These are phyloP conservation scores for Aspergillus cavernicola DNA, from an alignment of 495 filamentous ascomycete genomes.

Conservation along the genomic window DNA sequence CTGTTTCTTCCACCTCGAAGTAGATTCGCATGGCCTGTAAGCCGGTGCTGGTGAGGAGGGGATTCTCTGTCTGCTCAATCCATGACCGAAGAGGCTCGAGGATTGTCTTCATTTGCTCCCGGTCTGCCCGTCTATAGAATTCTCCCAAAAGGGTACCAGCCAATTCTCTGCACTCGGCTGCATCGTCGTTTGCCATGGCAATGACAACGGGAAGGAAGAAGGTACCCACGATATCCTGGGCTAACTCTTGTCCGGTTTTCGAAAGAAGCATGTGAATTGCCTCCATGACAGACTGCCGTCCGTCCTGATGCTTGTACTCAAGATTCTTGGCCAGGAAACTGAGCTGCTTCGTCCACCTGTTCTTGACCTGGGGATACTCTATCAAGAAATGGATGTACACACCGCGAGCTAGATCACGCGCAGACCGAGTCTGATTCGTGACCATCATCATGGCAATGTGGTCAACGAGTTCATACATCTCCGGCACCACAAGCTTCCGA, in stretches of 20 bases:
- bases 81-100: constrained; percentile 67
- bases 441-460: constrained; percentile 91
- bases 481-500: constrained; percentile 76
- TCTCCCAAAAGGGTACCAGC: constrained; percentile 75
- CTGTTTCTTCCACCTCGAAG: constrained; percentile 63
- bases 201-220: constrained; percentile 87
- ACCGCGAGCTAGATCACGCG: constrained; percentile 80
- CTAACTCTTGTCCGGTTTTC: constrained; percentile 73
- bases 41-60: constrained; percentile 64
- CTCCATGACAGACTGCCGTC: constrained; percentile 88
- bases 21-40: constrained; percentile 79
- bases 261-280: constrained; percentile 75
- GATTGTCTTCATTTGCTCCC: constrained; percentile 65
- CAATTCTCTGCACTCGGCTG: constrained; percentile 78
- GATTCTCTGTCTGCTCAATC: constrained; percentile 67
- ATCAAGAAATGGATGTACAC: constrained; percentile 91
- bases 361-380: constrained; percentile 89
- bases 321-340: constrained; percentile 86
- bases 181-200: constrained; percentile 82
- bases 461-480: constrained; percentile 88
- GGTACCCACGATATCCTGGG: constrained; percentile 73
- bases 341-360: constrained; percentile 82
- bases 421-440: constrained; percentile 82
- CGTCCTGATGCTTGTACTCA: constrained; percentile 82
- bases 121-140: constrained; percentile 74